A percentile compares a stretch with the other conserved stretches of the same genome.
These are phyloP conservation scores for Tuctoria greenei DNA, from an alignment of 176 grass and related monocot genomes.

Conservation along the genomic window DNA sequence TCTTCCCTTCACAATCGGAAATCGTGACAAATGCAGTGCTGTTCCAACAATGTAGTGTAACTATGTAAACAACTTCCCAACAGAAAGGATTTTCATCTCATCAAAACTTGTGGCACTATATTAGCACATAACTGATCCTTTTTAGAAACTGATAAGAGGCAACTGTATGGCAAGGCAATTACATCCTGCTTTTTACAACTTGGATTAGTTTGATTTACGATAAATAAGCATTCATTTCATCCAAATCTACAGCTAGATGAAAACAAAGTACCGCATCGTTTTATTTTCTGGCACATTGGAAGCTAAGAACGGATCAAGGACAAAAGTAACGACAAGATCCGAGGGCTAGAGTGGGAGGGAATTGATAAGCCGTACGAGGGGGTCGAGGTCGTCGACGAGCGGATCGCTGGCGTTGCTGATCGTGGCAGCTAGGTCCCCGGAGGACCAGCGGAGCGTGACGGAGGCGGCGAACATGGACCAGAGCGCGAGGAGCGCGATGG, in stretches of 20 bases:
- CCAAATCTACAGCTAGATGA: neutral
- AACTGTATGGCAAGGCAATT: conserved; percentile 10
- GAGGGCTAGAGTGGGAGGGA: neutral
- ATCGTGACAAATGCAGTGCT: neutral
- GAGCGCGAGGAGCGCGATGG: conserved; percentile 71
- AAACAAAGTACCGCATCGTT: neutral
- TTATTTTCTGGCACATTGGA: neutral
- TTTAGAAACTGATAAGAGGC: neutral
- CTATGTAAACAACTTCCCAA: neutral
- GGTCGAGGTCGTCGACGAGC: conserved; percentile 39
- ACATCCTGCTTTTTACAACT: neutral
- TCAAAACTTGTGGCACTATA: neutral
- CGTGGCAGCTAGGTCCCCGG: conserved; percentile 24
- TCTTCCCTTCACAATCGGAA: neutral
- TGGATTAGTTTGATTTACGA: neutral
- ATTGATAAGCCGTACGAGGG: conserved; percentile 29
- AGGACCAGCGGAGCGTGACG: conserved; percentile 65
- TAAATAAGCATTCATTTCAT: conserved; percentile 7
- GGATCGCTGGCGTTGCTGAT: conserved; percentile 5
- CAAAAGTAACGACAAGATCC: conserved; percentile 19
- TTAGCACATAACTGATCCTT: neutral
- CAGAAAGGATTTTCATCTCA: neutral
- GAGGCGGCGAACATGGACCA: conserved; percentile 86
- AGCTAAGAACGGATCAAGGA: conserved; percentile 2
- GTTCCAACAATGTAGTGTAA: neutral